These are phyloP conservation scores for Verticillium tricorpus DNA, from an alignment of 2,329 filamentous ascomycete species.

Conservation along the genomic window DNA sequence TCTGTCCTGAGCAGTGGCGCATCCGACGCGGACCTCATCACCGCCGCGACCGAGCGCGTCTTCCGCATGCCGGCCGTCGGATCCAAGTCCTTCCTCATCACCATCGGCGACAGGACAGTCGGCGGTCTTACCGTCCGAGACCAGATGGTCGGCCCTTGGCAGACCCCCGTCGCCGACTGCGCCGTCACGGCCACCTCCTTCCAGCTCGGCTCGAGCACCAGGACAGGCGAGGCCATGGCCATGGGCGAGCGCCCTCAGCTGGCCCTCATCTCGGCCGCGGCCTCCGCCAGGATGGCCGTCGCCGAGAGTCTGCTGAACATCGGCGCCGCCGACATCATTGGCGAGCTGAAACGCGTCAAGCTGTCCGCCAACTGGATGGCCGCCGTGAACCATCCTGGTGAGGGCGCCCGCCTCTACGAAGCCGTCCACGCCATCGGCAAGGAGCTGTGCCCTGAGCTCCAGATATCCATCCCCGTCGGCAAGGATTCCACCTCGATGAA, in stretches of 20 bases:
- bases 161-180: constrained; percentile 88
- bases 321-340: constrained; percentile 68
- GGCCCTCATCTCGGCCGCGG: constrained; percentile 82
- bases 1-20: constrained; percentile 55
- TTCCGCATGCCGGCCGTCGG: constrained; percentile 83
- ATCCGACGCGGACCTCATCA: constrained; percentile 47
- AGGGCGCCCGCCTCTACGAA: constrained; percentile 88
- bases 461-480: constrained; percentile 89
- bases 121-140: constrained; percentile 85
- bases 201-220: constrained; percentile 58
- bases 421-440: constrained; percentile 90
- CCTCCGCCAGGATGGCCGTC: constrained; percentile 94
- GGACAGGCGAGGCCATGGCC: constrained; percentile 91
- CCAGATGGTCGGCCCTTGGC: constrained; percentile 96
- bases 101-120: constrained; percentile 88
- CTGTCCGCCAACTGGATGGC: constrained; percentile 99
- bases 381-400: constrained; percentile 86
- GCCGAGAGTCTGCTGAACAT: constrained; percentile 92
- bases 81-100: constrained; percentile 97
- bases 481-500: constrained; percentile 99
- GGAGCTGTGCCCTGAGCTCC: constrained; percentile 86
- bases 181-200: constrained; percentile 87
- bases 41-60: constrained; percentile 72
- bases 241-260: constrained; percentile 91
- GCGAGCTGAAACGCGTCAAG: constrained; percentile 72